These are phyloP conservation scores for Comarum palustre DNA, from an alignment of 306 rosid genomes.

Conservation along the genomic window DNA sequence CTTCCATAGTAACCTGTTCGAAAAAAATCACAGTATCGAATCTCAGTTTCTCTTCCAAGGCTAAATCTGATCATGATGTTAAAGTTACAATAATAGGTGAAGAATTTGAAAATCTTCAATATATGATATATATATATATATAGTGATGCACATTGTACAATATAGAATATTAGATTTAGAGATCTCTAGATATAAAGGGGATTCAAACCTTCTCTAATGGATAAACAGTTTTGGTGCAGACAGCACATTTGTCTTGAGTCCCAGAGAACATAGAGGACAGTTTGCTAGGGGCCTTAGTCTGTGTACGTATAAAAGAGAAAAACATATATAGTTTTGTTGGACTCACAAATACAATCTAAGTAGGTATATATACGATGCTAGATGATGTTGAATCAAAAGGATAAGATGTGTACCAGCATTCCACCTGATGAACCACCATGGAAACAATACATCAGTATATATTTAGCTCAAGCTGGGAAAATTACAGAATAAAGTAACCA, in stretches of 20 bases:
- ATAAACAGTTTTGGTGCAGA: slow-evolving; percentile 73
- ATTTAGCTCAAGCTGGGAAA: not conserved
- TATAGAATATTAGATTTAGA: not conserved
- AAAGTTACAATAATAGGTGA: no score
- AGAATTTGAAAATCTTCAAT: no score
- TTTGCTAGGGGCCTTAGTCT: slow-evolving; percentile 65
- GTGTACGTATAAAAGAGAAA: slow-evolving; percentile 3
- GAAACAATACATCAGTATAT: not conserved
- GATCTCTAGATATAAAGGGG: not conserved
- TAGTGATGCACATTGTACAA: no score
- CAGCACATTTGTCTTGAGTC: slow-evolving; percentile 76
- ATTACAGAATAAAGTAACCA: not conserved
- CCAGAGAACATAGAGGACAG: slow-evolving; percentile 66
- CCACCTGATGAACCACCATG: slow-evolving; percentile 35
- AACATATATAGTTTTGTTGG: not conserved
- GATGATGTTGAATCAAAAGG: not conserved
- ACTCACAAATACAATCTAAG: not conserved
- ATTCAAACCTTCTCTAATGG: slow-evolving; percentile 66
- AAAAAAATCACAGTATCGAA: not conserved
- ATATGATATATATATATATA: no score
- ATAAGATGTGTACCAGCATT: slow-evolving; percentile 36
- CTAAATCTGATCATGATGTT: not conserved
- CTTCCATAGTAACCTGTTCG: slow-evolving; percentile 61
- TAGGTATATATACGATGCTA: not conserved
- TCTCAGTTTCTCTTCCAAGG: not conserved